Base-by-base conservation (phyloP, 2,329 filamentous ascomycete species). In the Aspergillus tubingensis region DNA sequence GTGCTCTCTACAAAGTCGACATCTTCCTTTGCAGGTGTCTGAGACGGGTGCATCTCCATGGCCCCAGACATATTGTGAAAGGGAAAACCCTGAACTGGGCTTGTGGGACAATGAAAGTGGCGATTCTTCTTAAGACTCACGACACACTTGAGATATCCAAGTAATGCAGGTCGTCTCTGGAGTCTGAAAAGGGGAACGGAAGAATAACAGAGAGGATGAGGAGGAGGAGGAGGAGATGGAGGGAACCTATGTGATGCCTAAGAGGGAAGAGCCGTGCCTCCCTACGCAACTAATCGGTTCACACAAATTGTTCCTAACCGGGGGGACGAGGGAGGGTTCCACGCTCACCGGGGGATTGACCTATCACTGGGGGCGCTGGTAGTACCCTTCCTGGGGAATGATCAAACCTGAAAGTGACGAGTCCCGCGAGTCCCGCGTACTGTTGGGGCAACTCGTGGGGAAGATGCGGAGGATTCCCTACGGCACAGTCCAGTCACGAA, bases 1-100 rank as follows among this genome's bases (percentile, higher is more conserved):
- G 68, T 68, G 25, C 68, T 73, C 62, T 74, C 72, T 36, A 74
- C 62, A 23, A 74, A 59, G 38, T 71, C 65, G 57, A 73, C 68
- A 32, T 68, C 67, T 36, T 63, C 44, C 57, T 75, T 74, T 44
- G 54, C 57, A 17, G 23, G 44, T 38, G 30, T 56, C 23, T 62
- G 62, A 17, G 69, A 50, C 36, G 61, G 56, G 49, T 72, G 69
- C 66, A 74, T 66, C 56, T 74, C 71, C 32, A 70, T 54, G 5
- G 68, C 69, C 7, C 60, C 41, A 60, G 61, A 51, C 72, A 73
- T 73, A 5, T 32, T 23, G 39, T 47, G 53, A 32, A 5, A 54
- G 13, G 32, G 8, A 21, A 25, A 55, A 17, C 53, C 53, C 39
- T 55, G 10, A 17, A 44, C 32, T 11, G 2, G 41, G 27, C 21